Evolutionary conservation across 305 asterid species (phyloP).

Genomic region (Fraxinus angustifolia): DNA sequence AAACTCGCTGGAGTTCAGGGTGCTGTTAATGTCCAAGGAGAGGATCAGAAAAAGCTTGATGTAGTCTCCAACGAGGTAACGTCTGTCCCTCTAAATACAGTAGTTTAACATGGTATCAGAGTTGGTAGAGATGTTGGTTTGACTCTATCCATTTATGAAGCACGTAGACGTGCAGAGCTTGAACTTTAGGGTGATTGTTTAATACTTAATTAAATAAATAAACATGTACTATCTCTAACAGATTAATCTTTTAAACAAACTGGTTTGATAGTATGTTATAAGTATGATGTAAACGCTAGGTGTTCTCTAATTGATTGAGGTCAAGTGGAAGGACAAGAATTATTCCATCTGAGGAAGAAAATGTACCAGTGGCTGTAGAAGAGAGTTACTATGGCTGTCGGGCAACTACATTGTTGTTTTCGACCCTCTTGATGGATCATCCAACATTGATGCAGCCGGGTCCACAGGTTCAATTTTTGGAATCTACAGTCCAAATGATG

Average conservation of each 20-base stretch:
- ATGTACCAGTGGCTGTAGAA: slow-evolving; percentile 96
- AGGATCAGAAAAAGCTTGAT: slow-evolving; percentile 96
- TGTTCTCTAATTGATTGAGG: slow-evolving; percentile 76
- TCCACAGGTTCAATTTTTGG: slow-evolving; percentile 96
- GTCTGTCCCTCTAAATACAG: background rate
- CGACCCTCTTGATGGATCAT: slow-evolving; percentile 94
- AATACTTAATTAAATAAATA: background rate
- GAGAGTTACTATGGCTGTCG: slow-evolving; percentile 61
- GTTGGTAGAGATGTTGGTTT: background rate
- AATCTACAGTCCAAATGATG: slow-evolving; percentile 49
- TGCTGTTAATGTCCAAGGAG: slow-evolving; percentile 85
- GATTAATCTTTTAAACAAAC: background rate
- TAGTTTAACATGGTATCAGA: background rate
- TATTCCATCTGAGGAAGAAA: slow-evolving; percentile 98
- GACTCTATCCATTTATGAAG: background rate
- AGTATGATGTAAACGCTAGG: slow-evolving; percentile 34
- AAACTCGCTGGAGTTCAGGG: slow-evolving; percentile 89
- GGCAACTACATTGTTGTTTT: slow-evolving; percentile 95
- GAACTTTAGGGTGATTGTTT: background rate
- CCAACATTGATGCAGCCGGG: slow-evolving; percentile 94
- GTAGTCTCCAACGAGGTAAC: slow-evolving; percentile 82
- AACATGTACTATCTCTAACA: background rate
- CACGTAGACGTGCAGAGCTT: background rate
- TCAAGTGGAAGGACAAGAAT: slow-evolving; percentile 98
- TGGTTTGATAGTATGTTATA: background rate